These are phyloP conservation scores for Starmerella vaccinii DNA, from an alignment of 805 yeast species.

Conservation along the genomic window DNA sequence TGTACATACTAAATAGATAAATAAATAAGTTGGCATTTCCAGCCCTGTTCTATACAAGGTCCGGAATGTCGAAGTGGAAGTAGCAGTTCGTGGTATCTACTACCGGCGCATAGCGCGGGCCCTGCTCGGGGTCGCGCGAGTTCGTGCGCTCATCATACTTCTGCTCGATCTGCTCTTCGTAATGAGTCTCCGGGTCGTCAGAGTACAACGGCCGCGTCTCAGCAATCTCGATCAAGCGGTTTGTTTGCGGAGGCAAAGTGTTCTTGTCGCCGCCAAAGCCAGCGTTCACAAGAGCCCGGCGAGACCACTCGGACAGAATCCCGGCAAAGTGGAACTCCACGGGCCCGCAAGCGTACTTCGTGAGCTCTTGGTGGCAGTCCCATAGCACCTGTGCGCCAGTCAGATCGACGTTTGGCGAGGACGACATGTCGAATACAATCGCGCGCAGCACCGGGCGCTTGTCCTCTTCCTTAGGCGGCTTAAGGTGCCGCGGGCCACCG, in stretches of 20 bases:
- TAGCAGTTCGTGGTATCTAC: slow-evolving; percentile 59
- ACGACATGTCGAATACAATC: slow-evolving; percentile 70
- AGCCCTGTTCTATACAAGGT: slow-evolving; percentile 19
- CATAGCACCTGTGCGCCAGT: slow-evolving; percentile 70
- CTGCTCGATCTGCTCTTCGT: background rate
- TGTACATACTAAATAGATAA: background rate
- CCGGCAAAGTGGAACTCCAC: slow-evolving; percentile 88
- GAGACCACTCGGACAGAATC: slow-evolving; percentile 75
- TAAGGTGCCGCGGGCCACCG: slow-evolving; percentile 48
- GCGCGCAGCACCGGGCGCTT: slow-evolving; percentile 58
- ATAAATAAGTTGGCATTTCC: background rate
- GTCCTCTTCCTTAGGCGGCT: slow-evolving; percentile 33
- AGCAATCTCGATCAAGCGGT: slow-evolving; percentile 16
- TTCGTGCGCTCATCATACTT: slow-evolving; percentile 8
- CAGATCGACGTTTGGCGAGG: slow-evolving; percentile 64
- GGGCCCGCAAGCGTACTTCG: slow-evolving; percentile 65
- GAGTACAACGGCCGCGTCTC: background rate
- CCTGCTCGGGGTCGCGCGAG: background rate
- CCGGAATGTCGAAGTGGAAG: slow-evolving; percentile 71
- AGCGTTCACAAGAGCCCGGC: slow-evolving; percentile 65
- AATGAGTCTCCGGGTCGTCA: slow-evolving; percentile 9
- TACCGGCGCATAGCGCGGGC: slow-evolving; percentile 39
- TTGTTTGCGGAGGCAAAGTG: slow-evolving; percentile 14
- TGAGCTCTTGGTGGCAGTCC: slow-evolving; percentile 63
- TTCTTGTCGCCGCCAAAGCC: slow-evolving; percentile 35